phyloP scores from a whole-genome alignment of 2,329 filamentous ascomycete species.

The Pseudohalonectria lignicola region DNA sequence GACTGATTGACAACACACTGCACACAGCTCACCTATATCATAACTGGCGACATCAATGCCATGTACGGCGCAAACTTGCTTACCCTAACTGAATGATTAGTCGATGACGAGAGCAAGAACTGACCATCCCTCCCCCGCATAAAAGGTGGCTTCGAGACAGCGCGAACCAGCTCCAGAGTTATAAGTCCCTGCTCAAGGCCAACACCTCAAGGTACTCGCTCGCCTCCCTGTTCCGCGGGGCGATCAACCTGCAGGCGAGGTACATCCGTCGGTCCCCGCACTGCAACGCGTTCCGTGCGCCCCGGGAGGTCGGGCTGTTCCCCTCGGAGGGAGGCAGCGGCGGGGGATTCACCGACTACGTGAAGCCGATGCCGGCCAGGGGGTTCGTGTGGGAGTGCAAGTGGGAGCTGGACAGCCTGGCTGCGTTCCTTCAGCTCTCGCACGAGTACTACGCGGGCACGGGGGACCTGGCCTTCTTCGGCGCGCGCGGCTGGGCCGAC shows the following conservation, averaged over 20 bases:
- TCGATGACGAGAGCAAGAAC: too few relatives aligned
- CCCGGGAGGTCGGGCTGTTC: conserved; percentile 36
- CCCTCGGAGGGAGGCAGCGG: conserved; percentile 26
- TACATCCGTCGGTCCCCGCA: conserved; percentile 56
- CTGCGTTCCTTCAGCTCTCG: conserved; percentile 61
- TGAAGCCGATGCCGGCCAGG: conserved; percentile 36
- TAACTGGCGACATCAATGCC: conserved; percentile 26
- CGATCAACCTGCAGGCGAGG: conserved; percentile 53
- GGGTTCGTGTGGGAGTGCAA: conserved; percentile 73
- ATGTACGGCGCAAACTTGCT: too few relatives aligned
- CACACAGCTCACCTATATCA: conserved; percentile 71
- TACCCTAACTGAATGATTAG: too few relatives aligned
- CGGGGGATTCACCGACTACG: conserved; percentile 8
- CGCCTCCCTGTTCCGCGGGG: conserved; percentile 51
- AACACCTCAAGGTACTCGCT: conserved; percentile 38
- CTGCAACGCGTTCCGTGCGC: conserved; percentile 77
- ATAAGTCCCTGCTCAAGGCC: conserved; percentile 41
- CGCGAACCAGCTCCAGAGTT: conserved; percentile 55
- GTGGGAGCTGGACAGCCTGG: conserved; percentile 73
- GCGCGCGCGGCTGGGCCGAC: conserved; percentile 54
- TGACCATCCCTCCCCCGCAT: too few relatives aligned
- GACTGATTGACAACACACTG: conserved; percentile 51
- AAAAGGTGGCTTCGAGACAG: conserved; percentile 69
- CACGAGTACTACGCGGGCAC: conserved; percentile 64
- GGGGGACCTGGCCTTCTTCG: conserved; percentile 53